Evolutionary conservation across 495 filamentous ascomycete genomes (phyloP), one percentile per base, ranked within the genome.

Genomic region (Penicillium pulvis): DNA sequence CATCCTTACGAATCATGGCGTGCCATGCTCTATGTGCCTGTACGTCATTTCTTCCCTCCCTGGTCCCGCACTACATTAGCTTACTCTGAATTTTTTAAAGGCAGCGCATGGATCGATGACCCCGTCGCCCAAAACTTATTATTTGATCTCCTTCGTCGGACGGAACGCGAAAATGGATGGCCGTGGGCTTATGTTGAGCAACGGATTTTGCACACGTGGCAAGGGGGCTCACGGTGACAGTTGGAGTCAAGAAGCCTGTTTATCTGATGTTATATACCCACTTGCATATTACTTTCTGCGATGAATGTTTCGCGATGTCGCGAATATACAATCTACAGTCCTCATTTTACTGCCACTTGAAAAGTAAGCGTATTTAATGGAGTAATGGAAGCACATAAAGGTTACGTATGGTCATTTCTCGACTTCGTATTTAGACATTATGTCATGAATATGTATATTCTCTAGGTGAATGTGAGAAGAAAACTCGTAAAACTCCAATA

Each of bases 1-100:
- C 72, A 12, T 65, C 72, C 8, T 56, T 72, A 24, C 71, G 72
- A 33, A 70, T 72, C n/a, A 76, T 75, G 65, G 73, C 75, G 28
- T 72, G 73, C 44, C 72, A 78, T 51, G 71, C 72, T 30, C 59
- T 78, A 3, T 72, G 66, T 64, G 73, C 69, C 24, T 77, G 75
- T 74, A 63, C 51, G 68, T 59, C 9, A 63, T 57, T 9, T 54
- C 20, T 23, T 28, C 19, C 42, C n/a, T 6, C 41, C 14, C 26
- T 10, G 5, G 42, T 41, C 14, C 49, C 14, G 9, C 16, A 6
- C 6, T 24, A 11, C 54, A 45, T 59, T 51, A 11, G 57, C 33
- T 44, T 30, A 19, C 6, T 17, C 33, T 41, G 4, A 5, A 5
- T 7, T 47, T n/a, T 7, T 12, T 19, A 10, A 51, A 76, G 73